Base-by-base conservation (phyloP, 192 early-diverging fungal species). In the Umbelopsis vinacea region DNA sequence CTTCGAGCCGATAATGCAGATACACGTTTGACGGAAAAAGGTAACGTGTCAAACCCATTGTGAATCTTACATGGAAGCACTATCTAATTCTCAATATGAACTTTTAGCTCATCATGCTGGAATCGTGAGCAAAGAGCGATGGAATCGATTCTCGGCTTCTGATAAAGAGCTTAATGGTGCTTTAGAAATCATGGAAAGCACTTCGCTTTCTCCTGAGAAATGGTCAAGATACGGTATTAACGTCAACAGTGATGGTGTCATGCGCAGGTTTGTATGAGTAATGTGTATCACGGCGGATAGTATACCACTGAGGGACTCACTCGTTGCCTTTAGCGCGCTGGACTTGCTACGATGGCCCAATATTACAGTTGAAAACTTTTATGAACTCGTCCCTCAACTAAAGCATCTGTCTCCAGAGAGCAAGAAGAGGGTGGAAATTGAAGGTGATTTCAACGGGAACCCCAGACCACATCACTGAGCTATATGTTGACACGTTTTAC, bases 1-100 rank as follows among this genome's bases (percentile, higher is more conserved):
- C 78, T 92, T 22, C 84, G 93, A 17, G 89, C 92, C 1, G 92
- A 94, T 74, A 94, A 94, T 74, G 93, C 93, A 14, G 93, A 94
- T 74, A 24, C 87, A 57, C 82, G 93, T 46, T 77, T 94, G 66
- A 94, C 92, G 0, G 83, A 83, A 52, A 91, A 89, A 70, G 93
- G 83, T 83, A 74, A 19, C 0, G 7, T 43, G 15, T 24, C 24
- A n/a, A 45, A 29, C 29, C 29, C 29, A 3, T 29, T 29, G 3
- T 3, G 29, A 29, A 29, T 29, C 29, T 29, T 3, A 3, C 29
- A 29, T 29, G 29, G 29, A 29, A 29, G 52, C 29, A 43, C 0
- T 43, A 0, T 43, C 40, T 11, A 43, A 43, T 43, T 6, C 40
- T 43, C 5, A 43, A 43, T 53, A 0, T 73, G 11, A n/a, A 55